Percentiles rank a stretch among this genome's conserved stretches.
Evolutionary conservation across 805 yeast genomes (phyloP).

Genomic region (Pichia kluyveri): DNA sequence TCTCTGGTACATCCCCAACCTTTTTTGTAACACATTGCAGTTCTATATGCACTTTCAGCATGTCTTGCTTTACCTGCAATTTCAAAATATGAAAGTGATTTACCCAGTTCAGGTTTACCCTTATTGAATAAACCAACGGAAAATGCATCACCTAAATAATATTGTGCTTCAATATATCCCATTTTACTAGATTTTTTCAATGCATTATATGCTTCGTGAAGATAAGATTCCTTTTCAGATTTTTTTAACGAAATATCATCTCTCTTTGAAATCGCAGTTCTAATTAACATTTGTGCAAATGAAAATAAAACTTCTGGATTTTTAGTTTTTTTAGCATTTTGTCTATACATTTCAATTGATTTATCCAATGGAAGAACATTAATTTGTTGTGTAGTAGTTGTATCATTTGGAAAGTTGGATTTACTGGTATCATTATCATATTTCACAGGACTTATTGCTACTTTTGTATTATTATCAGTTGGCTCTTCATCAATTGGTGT

Average conservation of each 20-base stretch:
- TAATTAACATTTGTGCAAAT: conserved; percentile 73
- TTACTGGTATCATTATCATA: background rate
- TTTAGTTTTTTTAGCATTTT: conserved; percentile 74
- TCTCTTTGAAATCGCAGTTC: conserved; percentile 17
- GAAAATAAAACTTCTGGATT: conserved; percentile 85
- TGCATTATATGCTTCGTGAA: conserved; percentile 70
- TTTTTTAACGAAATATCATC: conserved; percentile 9
- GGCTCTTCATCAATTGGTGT: too few relatives aligned
- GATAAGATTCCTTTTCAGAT: conserved; percentile 41
- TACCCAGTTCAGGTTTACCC: conserved; percentile 69
- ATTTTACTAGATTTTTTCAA: conserved; percentile 25
- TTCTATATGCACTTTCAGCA: conserved; percentile 82
- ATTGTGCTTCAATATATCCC: conserved; percentile 75
- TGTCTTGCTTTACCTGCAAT: conserved; percentile 93
- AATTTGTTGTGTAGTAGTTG: background rate
- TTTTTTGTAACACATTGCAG: conserved; percentile 86
- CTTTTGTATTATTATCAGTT: too few relatives aligned
- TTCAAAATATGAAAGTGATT: conserved; percentile 69
- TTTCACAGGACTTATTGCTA: too few relatives aligned
- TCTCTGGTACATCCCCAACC: conserved; percentile 91
- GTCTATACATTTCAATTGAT: conserved; percentile 79
- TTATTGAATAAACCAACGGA: conserved; percentile 61
- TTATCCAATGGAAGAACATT: conserved; percentile 34
- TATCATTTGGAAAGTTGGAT: background rate
- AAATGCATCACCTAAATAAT: conserved; percentile 82